Evolutionary conservation across 2,329 filamentous ascomycete species (phyloP).

Genomic region (Talaromyces sp.): DNA sequence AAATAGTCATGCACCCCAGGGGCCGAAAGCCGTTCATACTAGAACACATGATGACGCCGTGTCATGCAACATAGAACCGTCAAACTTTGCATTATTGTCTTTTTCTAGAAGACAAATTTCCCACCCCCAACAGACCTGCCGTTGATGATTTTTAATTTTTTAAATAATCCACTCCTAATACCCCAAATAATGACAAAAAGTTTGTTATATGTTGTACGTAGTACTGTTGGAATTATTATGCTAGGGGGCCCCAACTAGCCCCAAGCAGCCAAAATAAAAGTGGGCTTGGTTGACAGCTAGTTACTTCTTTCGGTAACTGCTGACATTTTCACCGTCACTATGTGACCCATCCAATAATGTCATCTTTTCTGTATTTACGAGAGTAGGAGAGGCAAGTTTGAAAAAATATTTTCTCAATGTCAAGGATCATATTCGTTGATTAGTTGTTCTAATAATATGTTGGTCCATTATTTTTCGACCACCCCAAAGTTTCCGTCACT

Average conservation of each 20-base stretch:
- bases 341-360: neutral
- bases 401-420: neutral
- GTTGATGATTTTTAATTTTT: too few relatives aligned
- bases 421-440: neutral
- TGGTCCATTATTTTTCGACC: neutral
- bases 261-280: neutral
- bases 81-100: too few relatives aligned
- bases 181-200: neutral
- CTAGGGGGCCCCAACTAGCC: neutral
- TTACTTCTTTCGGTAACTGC: neutral
- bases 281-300: neutral
- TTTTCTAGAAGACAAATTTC: too few relatives aligned
- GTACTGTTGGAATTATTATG: neutral
- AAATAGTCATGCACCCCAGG: too few relatives aligned
- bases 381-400: neutral
- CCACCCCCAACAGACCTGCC: too few relatives aligned
- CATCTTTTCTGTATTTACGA: neutral
- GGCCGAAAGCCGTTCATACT: too few relatives aligned
- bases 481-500: neutral
- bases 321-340: neutral
- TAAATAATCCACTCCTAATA: too few relatives aligned
- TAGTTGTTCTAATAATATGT: neutral
- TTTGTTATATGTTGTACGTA: neutral
- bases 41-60: too few relatives aligned
- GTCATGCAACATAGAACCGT: too few relatives aligned